Evolutionary conservation across 495 filamentous ascomycete genomes (phyloP), one percentile per base, ranked within the genome.

Genomic region (Penicillium desertorum): DNA sequence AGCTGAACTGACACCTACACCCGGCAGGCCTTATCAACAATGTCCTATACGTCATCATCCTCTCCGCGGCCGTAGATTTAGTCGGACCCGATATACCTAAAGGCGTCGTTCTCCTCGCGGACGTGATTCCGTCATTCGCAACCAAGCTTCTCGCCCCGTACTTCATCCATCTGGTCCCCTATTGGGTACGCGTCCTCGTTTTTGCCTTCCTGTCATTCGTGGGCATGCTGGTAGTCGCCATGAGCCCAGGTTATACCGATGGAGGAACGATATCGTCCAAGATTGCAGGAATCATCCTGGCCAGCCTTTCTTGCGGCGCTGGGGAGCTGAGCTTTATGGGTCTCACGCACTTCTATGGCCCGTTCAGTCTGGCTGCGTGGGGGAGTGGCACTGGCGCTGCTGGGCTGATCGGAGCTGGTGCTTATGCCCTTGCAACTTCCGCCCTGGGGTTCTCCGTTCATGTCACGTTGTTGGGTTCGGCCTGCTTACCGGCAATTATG

Each of bases 1-100:
- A 37, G 12, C 14, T 22, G 0, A 17, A n/a, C 49, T 39, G n/a
- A 42, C 19, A 27, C n/a, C n/a, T 32, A 23, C 14, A 10, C 9
- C 23, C 29, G 19, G 29, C 58, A 98, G 93, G 94, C 52, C 79
- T 96, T 6, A 90, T 98, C 70, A 98, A 98, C 74, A 98, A 97
- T 76, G 88, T 98, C 66, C 88, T 96, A 73, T 98, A 98, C 70
- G 92, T 98, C 32, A 88, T 98, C 69, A 90, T 98, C 70, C 86
- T 98, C 62, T 92, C 92, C 14, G 88, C 94, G n/a, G 93, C 94
- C 20, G 87, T 96, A 57, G 94, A 98, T 69, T 87, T 98, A 56
- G 94, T 98, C 67, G 92, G 92, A 11, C 85, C 88, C 37, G 67
- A 75, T 46, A 78, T 96, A 1, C 94, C 93, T 27, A 97, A 96